Conservation (phyloP, 805 yeast genomes). For the Saccharomycopsis lassenensis region DNA sequence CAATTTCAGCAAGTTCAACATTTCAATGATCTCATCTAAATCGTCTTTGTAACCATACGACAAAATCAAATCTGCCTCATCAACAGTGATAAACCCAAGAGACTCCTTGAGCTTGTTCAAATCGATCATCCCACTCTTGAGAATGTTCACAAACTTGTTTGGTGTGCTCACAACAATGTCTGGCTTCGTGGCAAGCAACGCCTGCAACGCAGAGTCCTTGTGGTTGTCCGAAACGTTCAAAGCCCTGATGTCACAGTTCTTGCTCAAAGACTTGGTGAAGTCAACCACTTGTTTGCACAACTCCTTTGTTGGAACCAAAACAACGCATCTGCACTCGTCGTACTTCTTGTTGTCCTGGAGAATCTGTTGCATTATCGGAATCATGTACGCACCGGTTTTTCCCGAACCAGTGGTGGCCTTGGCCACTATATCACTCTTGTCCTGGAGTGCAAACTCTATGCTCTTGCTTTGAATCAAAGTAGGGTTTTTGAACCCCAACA, state of each 20-base stretch:
- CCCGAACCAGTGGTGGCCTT: slow-evolving; percentile 99
- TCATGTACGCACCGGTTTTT: slow-evolving; percentile 96
- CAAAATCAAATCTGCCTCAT: slow-evolving; percentile 86
- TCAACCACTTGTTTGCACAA: slow-evolving; percentile 74
- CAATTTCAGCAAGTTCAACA: slow-evolving; percentile 34
- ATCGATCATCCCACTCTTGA: slow-evolving; percentile 28
- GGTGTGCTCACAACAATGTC: slow-evolving; percentile 85
- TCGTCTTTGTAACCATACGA: slow-evolving; percentile 91
- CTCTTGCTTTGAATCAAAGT: slow-evolving; percentile 85
- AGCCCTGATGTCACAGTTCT: slow-evolving; percentile 57
- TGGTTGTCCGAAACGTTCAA: slow-evolving; percentile 58
- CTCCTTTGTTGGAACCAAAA: slow-evolving; percentile 90
- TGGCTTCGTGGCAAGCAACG: slow-evolving; percentile 64
- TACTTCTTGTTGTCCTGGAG: slow-evolving; percentile 29
- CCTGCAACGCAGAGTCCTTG: slow-evolving; percentile 58
- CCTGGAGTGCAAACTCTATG: slow-evolving; percentile 85
- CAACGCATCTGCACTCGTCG: slow-evolving; percentile 43
- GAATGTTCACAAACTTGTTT: slow-evolving; percentile 46
- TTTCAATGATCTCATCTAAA: slow-evolving; percentile 55
- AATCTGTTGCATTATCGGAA: slow-evolving; percentile 78
- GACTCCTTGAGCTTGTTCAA: slow-evolving; percentile 23
- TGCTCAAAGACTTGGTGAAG: slow-evolving; percentile 56
- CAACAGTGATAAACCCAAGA: slow-evolving; percentile 33
- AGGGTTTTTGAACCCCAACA: slow-evolving; percentile 73
- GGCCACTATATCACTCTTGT: slow-evolving; percentile 90